Percentiles rank a stretch among this genome's conserved stretches.
Conservation (phyloP, 768 basidiomycete genomes). For the Tricholoma furcatifolium region DNA sequence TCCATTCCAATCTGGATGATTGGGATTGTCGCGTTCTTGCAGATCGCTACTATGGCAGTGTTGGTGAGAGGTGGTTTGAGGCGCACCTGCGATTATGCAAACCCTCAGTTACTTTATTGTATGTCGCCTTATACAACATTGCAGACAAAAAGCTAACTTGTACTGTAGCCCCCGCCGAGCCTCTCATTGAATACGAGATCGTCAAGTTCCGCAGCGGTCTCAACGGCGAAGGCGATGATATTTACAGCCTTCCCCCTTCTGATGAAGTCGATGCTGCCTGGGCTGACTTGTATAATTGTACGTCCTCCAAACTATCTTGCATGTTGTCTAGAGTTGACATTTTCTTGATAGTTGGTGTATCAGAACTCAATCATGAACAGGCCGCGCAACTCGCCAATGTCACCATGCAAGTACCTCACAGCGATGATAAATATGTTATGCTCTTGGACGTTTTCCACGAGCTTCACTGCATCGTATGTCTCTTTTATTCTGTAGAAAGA, state of each 20-base stretch:
- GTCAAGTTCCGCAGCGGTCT: conserved; percentile 12
- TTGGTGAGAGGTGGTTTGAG: conserved; percentile 1
- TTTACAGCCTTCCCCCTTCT: conserved; percentile 13
- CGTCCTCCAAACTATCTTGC: not conserved
- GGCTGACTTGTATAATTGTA: conserved; percentile 11
- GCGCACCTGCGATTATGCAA: not conserved
- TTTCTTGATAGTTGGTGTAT: conserved; percentile 6
- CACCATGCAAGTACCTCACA: conserved; percentile 7
- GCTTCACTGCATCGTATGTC: conserved; percentile 10
- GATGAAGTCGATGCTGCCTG: conserved; percentile 11
- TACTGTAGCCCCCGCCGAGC: conserved; percentile 2
- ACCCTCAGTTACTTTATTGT: conserved; percentile 10
- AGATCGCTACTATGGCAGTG: not conserved
- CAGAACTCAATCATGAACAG: conserved; percentile 4
- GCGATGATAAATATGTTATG: conserved; percentile 10
- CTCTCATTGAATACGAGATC: conserved; percentile 9
- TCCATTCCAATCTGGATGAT: conserved; percentile 9
- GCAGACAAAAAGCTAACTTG: not conserved
- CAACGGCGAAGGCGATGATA: conserved; percentile 6
- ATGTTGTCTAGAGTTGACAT: not conserved
- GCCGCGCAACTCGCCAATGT: conserved; percentile 8
- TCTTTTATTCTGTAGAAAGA: not conserved
- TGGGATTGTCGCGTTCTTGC: conserved; percentile 2
- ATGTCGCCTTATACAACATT: not conserved
- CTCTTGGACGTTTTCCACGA: conserved; percentile 14